Evolutionary conservation across 2,329 filamentous ascomycete genomes (phyloP).

Genomic region (Sporothrix pseudoabietina): DNA sequence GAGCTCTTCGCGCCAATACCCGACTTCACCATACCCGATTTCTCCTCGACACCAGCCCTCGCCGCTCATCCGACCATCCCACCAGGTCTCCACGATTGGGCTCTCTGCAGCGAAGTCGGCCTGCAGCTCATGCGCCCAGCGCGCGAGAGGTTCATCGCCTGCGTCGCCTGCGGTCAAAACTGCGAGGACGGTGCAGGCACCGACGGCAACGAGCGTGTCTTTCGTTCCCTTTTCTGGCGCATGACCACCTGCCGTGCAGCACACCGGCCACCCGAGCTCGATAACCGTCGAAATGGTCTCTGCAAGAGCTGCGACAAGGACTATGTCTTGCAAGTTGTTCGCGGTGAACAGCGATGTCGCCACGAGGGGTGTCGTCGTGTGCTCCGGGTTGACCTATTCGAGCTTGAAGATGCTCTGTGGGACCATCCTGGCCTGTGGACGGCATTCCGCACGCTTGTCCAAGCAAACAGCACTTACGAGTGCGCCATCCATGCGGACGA

Average conservation of each 20-base stretch:
- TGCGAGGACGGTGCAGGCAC: neutral
- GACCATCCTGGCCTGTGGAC: neutral
- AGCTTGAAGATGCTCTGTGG: slow-evolving; percentile 5
- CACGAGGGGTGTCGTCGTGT: slow-evolving; percentile 10
- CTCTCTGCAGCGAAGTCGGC: slow-evolving; percentile 19
- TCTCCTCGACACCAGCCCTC: neutral
- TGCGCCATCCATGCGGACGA: slow-evolving; percentile 16
- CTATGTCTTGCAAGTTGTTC: slow-evolving; percentile 16
- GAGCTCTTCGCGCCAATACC: slow-evolving; percentile 4
- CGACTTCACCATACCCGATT: neutral
- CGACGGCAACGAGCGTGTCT: neutral
- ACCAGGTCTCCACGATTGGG: neutral
- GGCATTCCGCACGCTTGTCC: neutral
- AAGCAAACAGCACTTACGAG: neutral
- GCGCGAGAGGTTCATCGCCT: neutral
- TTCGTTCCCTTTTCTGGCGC: slow-evolving; percentile 18
- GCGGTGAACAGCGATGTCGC: neutral
- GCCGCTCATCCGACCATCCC: neutral
- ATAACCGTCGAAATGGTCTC: neutral
- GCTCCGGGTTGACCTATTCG: neutral
- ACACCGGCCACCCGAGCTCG: neutral
- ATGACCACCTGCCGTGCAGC: neutral
- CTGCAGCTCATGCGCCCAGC: slow-evolving; percentile 19
- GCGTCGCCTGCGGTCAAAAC: slow-evolving; percentile 5
- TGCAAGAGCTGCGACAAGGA: slow-evolving; percentile 23